These are phyloP conservation scores for Agaricus blazei DNA, from an alignment of 768 basidiomycete genomes.

Conservation along the genomic window DNA sequence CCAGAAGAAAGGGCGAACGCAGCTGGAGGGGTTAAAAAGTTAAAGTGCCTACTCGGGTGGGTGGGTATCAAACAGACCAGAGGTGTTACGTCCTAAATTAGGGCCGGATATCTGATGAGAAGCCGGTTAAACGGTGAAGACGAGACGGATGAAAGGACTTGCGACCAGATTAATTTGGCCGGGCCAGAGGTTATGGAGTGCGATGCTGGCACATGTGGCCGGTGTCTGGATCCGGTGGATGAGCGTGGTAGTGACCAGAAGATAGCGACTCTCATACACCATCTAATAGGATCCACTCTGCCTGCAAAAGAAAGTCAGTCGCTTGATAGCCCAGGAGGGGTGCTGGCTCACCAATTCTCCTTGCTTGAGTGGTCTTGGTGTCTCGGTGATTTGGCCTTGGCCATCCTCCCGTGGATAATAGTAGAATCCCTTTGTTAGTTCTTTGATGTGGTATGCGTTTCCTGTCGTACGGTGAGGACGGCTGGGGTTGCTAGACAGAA, in stretches of 20 bases:
- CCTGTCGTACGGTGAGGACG: constrained; percentile 37
- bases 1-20: constrained; percentile 90
- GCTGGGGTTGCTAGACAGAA: background rate
- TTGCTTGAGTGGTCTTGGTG: constrained; percentile 61
- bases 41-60: constrained; percentile 3
- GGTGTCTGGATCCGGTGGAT: constrained; percentile 53
- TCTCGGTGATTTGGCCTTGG: constrained; percentile 58
- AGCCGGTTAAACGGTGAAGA: background rate
- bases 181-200: constrained; percentile 82
- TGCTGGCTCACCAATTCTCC: constrained; percentile 55
- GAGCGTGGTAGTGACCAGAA: background rate
- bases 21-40: constrained; percentile 33
- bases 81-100: constrained; percentile 81
- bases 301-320: constrained; percentile 21
- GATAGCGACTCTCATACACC: constrained; percentile 44
- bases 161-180: constrained; percentile 89
- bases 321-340: background rate
- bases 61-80: constrained; percentile 39
- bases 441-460: constrained; percentile 76
- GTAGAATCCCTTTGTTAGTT: constrained; percentile 63
- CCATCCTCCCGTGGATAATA: constrained; percentile 76
- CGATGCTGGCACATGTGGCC: constrained; percentile 89
- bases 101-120: constrained; percentile 70
- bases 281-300: constrained; percentile 89
- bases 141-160: constrained; percentile 17